phyloP scores from a whole-genome alignment of 2,329 filamentous ascomycete genomes.

The Pezicula carpinea region DNA sequence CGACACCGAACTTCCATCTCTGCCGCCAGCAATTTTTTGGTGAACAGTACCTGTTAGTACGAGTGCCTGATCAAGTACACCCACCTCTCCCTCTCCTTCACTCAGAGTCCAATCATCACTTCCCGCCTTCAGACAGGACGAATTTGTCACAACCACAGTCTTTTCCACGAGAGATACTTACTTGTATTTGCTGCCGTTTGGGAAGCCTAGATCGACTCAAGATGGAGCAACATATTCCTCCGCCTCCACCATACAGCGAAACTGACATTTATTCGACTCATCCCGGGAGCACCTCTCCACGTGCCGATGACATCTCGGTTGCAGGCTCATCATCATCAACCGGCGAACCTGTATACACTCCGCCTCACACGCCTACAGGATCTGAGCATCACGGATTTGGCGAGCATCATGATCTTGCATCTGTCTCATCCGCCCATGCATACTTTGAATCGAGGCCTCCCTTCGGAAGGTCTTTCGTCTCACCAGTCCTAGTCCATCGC shows the following conservation, averaged over 20 bases:
- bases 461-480: slow-evolving; percentile 28
- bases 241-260: slow-evolving; percentile 54
- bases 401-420: slow-evolving; percentile 9
- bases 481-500: slow-evolving; percentile 6
- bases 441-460: slow-evolving; percentile 24
- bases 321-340: slow-evolving; percentile 13
- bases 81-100: no score
- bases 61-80: no score
- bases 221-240: slow-evolving; percentile 30
- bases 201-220: slow-evolving; percentile 4
- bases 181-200: background rate
- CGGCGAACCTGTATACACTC: slow-evolving; percentile 22
- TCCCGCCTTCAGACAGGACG: no score
- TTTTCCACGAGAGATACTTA: background rate
- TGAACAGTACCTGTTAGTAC: no score
- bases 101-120: no score
- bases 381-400: slow-evolving; percentile 14
- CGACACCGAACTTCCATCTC: no score
- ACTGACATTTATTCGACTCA: slow-evolving; percentile 48
- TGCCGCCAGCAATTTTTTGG: no score
- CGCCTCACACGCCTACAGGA: slow-evolving; percentile 17
- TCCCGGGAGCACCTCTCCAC: slow-evolving; percentile 28
- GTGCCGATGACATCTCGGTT: slow-evolving; percentile 34
- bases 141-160: no score
- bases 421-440: slow-evolving; percentile 15